Percentiles rank a stretch among this genome's conserved stretches.
These are phyloP conservation scores for Gentiana straminea DNA, from an alignment of 257 asterid species.

Conservation along the genomic window DNA sequence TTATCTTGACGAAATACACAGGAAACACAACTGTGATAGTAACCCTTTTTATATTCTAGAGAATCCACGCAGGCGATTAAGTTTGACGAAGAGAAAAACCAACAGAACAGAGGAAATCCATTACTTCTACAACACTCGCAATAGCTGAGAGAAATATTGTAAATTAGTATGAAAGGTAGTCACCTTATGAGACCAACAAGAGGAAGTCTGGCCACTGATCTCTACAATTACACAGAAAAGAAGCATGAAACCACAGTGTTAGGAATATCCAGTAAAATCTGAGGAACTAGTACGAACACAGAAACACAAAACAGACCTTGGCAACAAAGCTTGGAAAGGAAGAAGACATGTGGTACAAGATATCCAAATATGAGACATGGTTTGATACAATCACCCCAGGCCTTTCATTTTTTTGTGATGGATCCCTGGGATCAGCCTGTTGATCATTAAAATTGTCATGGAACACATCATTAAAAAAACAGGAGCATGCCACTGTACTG, in stretches of 20 bases:
- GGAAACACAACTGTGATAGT: too few species aligned
- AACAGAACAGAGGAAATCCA: too few species aligned
- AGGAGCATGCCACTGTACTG: too few species aligned
- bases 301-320: slow-evolving; percentile 45
- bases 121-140: neutral
- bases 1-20: too few species aligned
- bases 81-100: neutral
- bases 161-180: slow-evolving; percentile 14
- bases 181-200: slow-evolving; percentile 91
- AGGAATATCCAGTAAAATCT: slow-evolving; percentile 9
- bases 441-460: neutral
- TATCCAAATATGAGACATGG: slow-evolving; percentile 83
- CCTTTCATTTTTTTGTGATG: slow-evolving; percentile 38
- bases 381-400: slow-evolving; percentile 81
- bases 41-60: too few species aligned
- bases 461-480: neutral
- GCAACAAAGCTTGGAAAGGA: slow-evolving; percentile 94
- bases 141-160: neutral
- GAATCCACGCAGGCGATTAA: too few species aligned
- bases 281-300: slow-evolving; percentile 7
- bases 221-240: slow-evolving; percentile 44
- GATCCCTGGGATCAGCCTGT: slow-evolving; percentile 33
- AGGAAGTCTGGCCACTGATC: slow-evolving; percentile 92
- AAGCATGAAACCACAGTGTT: slow-evolving; percentile 8
- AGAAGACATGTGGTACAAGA: slow-evolving; percentile 74